Evolutionary conservation across 2,329 filamentous ascomycete genomes (phyloP).

Genomic region (Diaporthe amygdali): DNA sequence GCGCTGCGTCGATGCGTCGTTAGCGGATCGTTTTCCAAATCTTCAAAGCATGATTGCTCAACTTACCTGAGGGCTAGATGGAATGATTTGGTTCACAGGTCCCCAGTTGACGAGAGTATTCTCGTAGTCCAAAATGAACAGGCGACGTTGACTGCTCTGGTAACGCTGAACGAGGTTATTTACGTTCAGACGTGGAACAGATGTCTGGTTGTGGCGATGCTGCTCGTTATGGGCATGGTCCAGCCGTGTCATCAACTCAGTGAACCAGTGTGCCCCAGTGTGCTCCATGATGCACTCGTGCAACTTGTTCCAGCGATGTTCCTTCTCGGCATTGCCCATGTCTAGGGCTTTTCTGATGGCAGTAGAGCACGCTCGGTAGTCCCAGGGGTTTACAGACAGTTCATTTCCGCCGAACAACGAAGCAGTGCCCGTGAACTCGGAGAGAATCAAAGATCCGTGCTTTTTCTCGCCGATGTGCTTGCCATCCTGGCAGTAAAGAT

Average conservation of each 20-base stretch:
- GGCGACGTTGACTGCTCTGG: conserved; percentile 65
- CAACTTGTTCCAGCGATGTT: conserved; percentile 74
- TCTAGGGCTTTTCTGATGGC: conserved; percentile 84
- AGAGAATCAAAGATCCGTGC: conserved; percentile 87
- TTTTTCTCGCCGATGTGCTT: conserved; percentile 72
- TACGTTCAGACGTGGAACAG: conserved; percentile 83
- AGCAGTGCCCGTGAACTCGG: conserved; percentile 92
- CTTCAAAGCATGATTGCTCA: accelerated
- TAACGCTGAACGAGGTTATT: conserved; percentile 70
- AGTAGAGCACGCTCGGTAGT: conserved; percentile 86
- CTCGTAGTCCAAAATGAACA: conserved; percentile 94
- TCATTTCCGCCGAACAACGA: conserved; percentile 83
- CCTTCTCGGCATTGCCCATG: conserved; percentile 78
- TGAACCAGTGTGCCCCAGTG: conserved; percentile 86
- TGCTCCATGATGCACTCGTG: conserved; percentile 77
- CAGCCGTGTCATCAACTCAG: conserved; percentile 73
- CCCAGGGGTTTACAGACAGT: conserved; percentile 92
- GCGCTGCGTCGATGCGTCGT: conserved; percentile 52
- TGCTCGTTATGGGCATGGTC: conserved; percentile 83
- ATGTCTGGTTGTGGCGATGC: conserved; percentile 80
- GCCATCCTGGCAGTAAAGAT: conserved; percentile 90
- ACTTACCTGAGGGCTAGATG: conserved; percentile 74
- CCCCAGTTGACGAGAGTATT: conserved; percentile 90
- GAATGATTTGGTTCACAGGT: conserved; percentile 81
- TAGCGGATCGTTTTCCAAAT: neutral